A percentile compares a stretch with the other conserved stretches of the same genome.
These are phyloP conservation scores for Eimeria praecox DNA, from an alignment of 169 alveolate species.

Conservation along the genomic window DNA sequence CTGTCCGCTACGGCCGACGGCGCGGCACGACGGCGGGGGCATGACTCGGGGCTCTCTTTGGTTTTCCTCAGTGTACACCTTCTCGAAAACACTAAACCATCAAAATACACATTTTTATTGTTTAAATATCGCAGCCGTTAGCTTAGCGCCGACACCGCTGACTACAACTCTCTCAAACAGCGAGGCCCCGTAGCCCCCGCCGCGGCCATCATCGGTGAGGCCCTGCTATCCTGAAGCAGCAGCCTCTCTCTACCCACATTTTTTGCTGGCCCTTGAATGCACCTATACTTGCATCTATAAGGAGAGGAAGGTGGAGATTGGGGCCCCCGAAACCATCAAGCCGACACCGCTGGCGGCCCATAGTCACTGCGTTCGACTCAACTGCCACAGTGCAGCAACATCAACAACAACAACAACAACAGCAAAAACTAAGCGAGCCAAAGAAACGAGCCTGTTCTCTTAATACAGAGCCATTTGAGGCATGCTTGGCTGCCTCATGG, in stretches of 20 bases:
- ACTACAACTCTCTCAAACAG: background rate
- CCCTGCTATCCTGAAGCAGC: background rate
- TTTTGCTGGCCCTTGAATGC: background rate
- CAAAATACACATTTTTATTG: background rate
- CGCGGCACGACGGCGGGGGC: background rate
- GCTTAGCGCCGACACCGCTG: background rate
- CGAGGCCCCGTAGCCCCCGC: slow-evolving; percentile 4
- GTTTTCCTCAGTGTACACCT: background rate
- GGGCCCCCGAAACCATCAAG: background rate
- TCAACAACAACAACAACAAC: background rate
- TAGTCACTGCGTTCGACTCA: background rate
- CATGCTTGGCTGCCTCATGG: slow-evolving; percentile 8
- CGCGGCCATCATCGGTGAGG: slow-evolving; percentile 23
- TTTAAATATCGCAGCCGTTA: background rate
- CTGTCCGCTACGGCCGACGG: slow-evolving; percentile 35
- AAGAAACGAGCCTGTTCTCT: background rate
- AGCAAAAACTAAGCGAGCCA: background rate
- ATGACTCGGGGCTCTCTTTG: slow-evolving; percentile 14
- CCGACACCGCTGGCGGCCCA: slow-evolving; percentile 18
- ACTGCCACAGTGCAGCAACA: slow-evolving; percentile 21
- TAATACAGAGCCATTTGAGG: background rate
- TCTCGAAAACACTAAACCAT: background rate
- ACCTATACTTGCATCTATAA: background rate
- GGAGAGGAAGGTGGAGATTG: background rate
- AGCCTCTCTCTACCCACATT: background rate